Evolutionary conservation across 2,329 filamentous ascomycete genomes (phyloP).

Genomic region (Phyllosticta citrichinensis): DNA sequence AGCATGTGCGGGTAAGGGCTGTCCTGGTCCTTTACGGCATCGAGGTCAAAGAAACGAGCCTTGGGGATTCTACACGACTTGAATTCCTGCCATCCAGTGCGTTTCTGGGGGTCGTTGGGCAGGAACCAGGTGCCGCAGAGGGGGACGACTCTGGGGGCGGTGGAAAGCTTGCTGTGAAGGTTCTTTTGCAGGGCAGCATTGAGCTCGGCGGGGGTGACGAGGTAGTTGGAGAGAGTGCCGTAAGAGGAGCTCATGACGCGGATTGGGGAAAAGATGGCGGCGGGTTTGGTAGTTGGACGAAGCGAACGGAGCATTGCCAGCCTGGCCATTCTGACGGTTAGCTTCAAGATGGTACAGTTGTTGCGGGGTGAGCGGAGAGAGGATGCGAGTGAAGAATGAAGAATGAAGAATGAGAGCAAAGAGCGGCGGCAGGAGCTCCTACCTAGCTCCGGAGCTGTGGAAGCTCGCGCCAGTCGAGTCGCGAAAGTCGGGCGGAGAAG

Average conservation of each 20-base stretch:
- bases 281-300: background rate
- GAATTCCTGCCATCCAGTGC: constrained; percentile 73
- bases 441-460: background rate
- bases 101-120: constrained; percentile 68
- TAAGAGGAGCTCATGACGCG: constrained; percentile 20
- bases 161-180: constrained; percentile 66
- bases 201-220: constrained; percentile 78
- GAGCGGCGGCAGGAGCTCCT: background rate
- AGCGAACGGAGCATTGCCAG: constrained; percentile 4
- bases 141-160: constrained; percentile 73
- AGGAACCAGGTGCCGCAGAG: constrained; percentile 95
- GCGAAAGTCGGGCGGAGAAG: constrained; percentile 4
- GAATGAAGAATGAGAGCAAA: background rate
- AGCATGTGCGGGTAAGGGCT: constrained; percentile 97
- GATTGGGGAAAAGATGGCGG: constrained; percentile 13
- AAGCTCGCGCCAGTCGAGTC: too few relatives aligned
- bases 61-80: constrained; percentile 74
- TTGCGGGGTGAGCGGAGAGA: background rate
- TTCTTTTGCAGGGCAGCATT: constrained; percentile 73
- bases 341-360: background rate
- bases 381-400: background rate
- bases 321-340: constrained; percentile 4
- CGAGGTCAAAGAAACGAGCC: constrained; percentile 92
- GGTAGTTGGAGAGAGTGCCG: constrained; percentile 60
- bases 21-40: constrained; percentile 76